Percentiles rank a stretch among this genome's conserved stretches.
Conservation (phyloP, 768 basidiomycete genomes). For the Psilocybe subaeruginosa region DNA sequence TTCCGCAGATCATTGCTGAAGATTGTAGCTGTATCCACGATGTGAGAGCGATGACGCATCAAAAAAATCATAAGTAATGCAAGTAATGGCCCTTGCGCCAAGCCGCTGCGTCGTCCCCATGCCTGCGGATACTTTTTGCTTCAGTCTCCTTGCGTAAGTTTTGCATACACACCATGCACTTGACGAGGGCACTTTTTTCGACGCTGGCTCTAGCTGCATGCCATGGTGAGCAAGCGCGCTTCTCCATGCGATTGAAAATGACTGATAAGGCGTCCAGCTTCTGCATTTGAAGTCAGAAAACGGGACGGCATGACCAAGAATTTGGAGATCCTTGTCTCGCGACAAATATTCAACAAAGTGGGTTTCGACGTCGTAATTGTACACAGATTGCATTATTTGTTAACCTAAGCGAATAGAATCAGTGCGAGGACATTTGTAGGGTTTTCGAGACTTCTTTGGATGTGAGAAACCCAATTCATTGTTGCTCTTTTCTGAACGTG, state of each 20-base stretch:
- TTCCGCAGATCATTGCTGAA: no score
- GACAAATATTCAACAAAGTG: not conserved
- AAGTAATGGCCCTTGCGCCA: not conserved
- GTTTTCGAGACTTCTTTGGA: not conserved
- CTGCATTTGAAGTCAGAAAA: not conserved
- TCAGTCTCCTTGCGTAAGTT: not conserved
- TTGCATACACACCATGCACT: not conserved
- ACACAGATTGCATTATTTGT: not conserved
- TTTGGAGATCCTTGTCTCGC: not conserved
- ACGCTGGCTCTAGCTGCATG: slow-evolving; percentile 5
- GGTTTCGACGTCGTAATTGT: not conserved
- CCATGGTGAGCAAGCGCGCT: not conserved
- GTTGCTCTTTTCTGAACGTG: not conserved
- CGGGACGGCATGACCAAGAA: not conserved
- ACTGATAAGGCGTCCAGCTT: not conserved
- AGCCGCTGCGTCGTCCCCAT: not conserved
- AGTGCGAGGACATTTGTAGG: not conserved
- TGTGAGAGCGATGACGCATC: not conserved
- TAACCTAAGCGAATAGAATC: not conserved
- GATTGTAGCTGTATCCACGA: not conserved
- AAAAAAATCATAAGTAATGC: no score
- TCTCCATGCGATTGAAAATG: not conserved
- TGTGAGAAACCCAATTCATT: not conserved
- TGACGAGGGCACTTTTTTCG: not conserved
- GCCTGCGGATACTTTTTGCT: not conserved